Evolutionary conservation across 768 basidiomycete genomes (phyloP).

Genomic region (Pisolithus tinctorius): DNA sequence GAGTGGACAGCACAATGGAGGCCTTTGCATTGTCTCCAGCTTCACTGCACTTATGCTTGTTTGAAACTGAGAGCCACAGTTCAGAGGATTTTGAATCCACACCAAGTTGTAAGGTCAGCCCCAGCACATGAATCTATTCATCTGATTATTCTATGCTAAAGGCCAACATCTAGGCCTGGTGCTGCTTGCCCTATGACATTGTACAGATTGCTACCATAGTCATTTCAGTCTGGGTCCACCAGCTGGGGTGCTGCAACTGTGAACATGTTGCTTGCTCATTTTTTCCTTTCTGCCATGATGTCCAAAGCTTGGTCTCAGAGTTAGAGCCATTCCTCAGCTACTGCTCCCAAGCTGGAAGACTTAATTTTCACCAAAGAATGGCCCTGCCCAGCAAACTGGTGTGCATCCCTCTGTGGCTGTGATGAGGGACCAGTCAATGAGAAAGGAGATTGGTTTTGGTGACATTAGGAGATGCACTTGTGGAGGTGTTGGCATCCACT

Average conservation of each 20-base stretch:
- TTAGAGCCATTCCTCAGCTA: slow-evolving; percentile 20
- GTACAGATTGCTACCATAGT: slow-evolving; percentile 12
- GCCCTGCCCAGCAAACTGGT: no score
- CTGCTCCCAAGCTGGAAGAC: slow-evolving; percentile 2
- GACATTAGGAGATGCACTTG: no score
- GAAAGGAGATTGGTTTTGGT: slow-evolving; percentile 59
- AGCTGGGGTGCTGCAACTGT: slow-evolving; percentile 8
- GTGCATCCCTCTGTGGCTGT: slow-evolving; percentile 45
- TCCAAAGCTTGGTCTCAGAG: slow-evolving; percentile 21
- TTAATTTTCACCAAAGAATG: no score
- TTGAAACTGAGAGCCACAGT: slow-evolving; percentile 20
- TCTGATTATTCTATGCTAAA: slow-evolving; percentile 8
- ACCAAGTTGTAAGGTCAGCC: background rate
- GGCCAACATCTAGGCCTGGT: slow-evolving; percentile 3
- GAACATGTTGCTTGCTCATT: slow-evolving; percentile 7
- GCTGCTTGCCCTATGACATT: slow-evolving; percentile 12
- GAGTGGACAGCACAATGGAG: slow-evolving; percentile 31
- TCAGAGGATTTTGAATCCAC: background rate
- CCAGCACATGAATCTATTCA: background rate
- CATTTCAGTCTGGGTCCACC: slow-evolving; percentile 17
- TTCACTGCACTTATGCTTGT: slow-evolving; percentile 48
- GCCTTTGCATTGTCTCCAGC: slow-evolving; percentile 28
- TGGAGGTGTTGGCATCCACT: slow-evolving; percentile 12
- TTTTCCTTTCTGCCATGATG: slow-evolving; percentile 21
- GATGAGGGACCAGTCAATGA: slow-evolving; percentile 72